These are phyloP conservation scores for Candida alai DNA, from an alignment of 805 yeast genomes.

Conservation along the genomic window DNA sequence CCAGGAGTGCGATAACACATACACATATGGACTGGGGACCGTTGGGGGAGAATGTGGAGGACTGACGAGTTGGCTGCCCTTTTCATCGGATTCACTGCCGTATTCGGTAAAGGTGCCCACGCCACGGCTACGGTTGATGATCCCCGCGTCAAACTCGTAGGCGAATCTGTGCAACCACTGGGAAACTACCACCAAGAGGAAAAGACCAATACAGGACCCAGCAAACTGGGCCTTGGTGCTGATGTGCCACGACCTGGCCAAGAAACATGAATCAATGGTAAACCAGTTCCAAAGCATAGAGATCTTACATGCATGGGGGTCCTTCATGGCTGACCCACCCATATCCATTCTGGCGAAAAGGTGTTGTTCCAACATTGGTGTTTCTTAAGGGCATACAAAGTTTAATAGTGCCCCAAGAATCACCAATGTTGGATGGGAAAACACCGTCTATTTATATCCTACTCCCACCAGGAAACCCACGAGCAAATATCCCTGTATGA, in stretches of 20 bases:
- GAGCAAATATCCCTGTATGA: too few species aligned
- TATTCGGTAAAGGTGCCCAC: conserved; percentile 1
- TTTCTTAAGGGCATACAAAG: too few species aligned
- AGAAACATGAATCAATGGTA: conserved; percentile 62
- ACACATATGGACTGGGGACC: conserved; percentile 16
- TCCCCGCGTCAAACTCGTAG: conserved; percentile 47
- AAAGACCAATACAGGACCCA: conserved; percentile 71
- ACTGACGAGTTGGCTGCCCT: background rate
- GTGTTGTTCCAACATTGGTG: too few species aligned
- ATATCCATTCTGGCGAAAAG: conserved; percentile 6
- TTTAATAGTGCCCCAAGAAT: too few species aligned
- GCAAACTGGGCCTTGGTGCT: conserved; percentile 58
- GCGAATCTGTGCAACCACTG: conserved; percentile 55
- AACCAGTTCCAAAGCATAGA: conserved; percentile 75
- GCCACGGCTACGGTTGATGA: conserved; percentile 12
- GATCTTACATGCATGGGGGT: conserved; percentile 23
- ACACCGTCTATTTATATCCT: too few species aligned
- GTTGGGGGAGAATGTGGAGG: background rate
- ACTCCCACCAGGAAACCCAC: too few species aligned
- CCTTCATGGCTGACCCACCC: conserved; percentile 3
- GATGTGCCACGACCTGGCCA: conserved; percentile 62
- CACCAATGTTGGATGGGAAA: too few species aligned
- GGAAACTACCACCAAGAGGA: conserved; percentile 51
- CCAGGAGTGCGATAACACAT: conserved; percentile 34
- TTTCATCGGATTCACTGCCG: background rate